These are phyloP conservation scores for Pistacia atlantica DNA, from an alignment of 345 rosid genomes.

Conservation along the genomic window DNA sequence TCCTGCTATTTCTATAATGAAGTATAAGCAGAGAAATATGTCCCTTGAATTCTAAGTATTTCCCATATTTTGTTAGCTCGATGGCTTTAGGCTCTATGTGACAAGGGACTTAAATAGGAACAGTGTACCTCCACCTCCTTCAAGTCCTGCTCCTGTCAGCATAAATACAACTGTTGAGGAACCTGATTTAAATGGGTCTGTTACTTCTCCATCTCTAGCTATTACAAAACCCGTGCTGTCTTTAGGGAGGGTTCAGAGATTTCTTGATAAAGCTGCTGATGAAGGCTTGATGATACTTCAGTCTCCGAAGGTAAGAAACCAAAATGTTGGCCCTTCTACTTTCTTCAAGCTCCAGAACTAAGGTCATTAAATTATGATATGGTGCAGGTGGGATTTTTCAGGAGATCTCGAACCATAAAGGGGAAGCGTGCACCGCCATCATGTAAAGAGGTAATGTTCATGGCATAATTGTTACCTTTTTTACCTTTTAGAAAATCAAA, in stretches of 20 bases:
- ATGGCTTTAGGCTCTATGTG: conserved; percentile 70
- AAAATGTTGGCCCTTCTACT: conserved; percentile 5
- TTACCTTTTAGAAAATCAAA: neutral
- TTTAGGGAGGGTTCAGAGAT: conserved; percentile 40
- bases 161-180: conserved; percentile 23
- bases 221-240: conserved; percentile 49
- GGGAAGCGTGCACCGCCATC: conserved; percentile 80
- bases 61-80: conserved; percentile 48
- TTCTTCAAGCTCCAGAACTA: conserved; percentile 14
- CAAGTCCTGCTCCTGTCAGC: conserved; percentile 37
- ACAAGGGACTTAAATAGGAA: conserved; percentile 49
- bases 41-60: neutral
- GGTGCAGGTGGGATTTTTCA: conserved; percentile 79
- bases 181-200: conserved; percentile 47
- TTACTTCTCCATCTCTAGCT: conserved; percentile 58
- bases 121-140: conserved; percentile 40
- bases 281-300: conserved; percentile 72
- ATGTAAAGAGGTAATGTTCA: conserved; percentile 74
- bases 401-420: conserved; percentile 79
- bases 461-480: neutral
- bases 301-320: conserved; percentile 72
- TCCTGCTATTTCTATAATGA: conserved; percentile 1
- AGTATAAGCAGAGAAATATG: neutral
- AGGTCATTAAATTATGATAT: conserved; percentile 23
- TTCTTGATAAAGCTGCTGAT: conserved; percentile 68